Base-by-base conservation (phyloP, 768 basidiomycete species). In the Phylloporus sp. region DNA sequence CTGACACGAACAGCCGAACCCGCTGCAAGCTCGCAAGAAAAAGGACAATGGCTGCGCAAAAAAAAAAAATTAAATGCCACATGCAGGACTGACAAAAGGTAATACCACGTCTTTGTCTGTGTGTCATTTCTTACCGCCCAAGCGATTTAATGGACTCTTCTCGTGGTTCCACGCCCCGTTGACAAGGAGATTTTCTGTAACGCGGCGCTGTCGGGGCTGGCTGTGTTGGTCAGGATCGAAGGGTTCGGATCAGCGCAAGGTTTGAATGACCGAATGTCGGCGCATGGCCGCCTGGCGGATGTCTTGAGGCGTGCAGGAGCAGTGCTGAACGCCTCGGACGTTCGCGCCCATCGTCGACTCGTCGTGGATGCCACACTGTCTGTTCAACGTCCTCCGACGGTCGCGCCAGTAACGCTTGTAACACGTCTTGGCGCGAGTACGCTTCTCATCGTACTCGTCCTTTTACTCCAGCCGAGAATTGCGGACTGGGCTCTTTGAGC, bases 401-500 rank as follows among this genome's bases (percentile, higher is more conserved):
- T 13, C 15, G 23, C 16, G 24, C 24, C 12, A 3, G 24, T 18
- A 16, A 10, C 4, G 5, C 26, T 16, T 15, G 41, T n/a, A 42
- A 27, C 41, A 42, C 20, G 43, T 13, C 20, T 31, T 28, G 18
- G 16, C 35, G 44, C n/a, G 18, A 15, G 31, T 23, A 26, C n/a
- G 15, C 32, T 26, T n/a, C 22, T n/a, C 11, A 24, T 36, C 22
- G 20, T 15, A 24, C 7, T 12, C 2, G 12, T 8, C 13, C 16
- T 20, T 26, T n/a, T 15, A 22, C 32, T 46, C 49, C 46, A 29
- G 36, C 62, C 62, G 64, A 62, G 55, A 67, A 65, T n/a, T 47
- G 47, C 59, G 64, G 57, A 47, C 28, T 38, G 43, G 26, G 55
- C 44, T n/a, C 45, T 13, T 64, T 64, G 50, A 62, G 62, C 65